Conservation (phyloP, 2,329 filamentous ascomycete genomes). For the Mariannaea sp. region DNA sequence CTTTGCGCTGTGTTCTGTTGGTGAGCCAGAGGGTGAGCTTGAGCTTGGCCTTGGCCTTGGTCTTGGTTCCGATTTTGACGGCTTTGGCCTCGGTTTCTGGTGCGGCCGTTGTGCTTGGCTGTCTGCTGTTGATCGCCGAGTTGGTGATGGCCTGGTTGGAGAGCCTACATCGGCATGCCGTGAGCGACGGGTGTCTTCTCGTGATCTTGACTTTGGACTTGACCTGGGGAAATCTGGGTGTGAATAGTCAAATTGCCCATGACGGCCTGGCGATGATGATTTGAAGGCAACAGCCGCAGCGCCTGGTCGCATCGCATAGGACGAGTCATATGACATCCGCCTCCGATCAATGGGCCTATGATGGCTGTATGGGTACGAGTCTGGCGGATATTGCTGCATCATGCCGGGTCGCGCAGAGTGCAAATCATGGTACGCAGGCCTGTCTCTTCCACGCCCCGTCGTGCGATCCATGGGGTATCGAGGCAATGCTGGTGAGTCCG, state of each 20-base stretch:
- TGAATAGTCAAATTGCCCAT: conserved; percentile 16
- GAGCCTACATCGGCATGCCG: background rate
- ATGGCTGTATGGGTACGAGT: conserved; percentile 16
- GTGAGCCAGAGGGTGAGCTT: background rate
- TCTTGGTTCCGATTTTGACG: too few relatives aligned
- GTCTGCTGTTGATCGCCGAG: background rate
- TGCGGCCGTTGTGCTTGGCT: background rate
- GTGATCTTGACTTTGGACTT: conserved; percentile 18
- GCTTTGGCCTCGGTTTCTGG: background rate
- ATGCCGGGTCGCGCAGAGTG: conserved; percentile 16
- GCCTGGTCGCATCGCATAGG: conserved; percentile 12
- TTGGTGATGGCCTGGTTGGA: background rate
- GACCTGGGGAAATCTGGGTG: conserved; percentile 20
- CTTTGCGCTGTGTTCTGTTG: background rate
- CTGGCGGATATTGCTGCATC: conserved; percentile 26
- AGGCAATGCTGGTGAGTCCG: conserved; percentile 20
- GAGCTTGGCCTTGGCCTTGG: conserved; percentile 13
- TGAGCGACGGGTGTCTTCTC: conserved; percentile 14
- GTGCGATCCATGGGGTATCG: conserved; percentile 13
- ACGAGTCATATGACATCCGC: conserved; percentile 25
- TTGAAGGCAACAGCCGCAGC: background rate
- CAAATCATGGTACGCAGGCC: background rate
- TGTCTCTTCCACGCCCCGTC: background rate
- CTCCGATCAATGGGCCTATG: conserved; percentile 21
- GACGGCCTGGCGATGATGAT: conserved; percentile 18